A percentile compares a stretch with the other conserved stretches of the same genome.
phyloP scores from a whole-genome alignment of 805 yeast genomes.

The Candida ponderosae region DNA sequence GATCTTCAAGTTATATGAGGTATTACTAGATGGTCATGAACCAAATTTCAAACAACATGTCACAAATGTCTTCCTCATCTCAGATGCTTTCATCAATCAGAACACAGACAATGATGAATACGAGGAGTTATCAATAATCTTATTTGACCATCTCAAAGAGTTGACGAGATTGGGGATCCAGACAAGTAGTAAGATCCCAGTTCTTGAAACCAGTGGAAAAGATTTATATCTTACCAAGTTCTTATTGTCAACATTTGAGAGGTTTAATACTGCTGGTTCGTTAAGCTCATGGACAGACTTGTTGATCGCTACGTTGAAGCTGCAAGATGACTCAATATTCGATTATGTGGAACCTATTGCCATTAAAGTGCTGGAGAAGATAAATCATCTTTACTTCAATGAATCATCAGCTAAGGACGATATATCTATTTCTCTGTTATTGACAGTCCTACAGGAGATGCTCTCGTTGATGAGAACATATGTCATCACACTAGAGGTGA shows the following conservation, averaged over 20 bases:
- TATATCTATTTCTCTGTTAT: slow-evolving; percentile 34
- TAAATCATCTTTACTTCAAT: slow-evolving; percentile 10
- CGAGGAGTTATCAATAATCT: slow-evolving; percentile 14
- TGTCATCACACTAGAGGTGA: slow-evolving; percentile 45
- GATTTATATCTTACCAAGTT: slow-evolving; percentile 16
- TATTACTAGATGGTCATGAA: slow-evolving; percentile 52
- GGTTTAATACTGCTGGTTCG: slow-evolving; percentile 13
- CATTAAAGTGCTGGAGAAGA: slow-evolving; percentile 13
- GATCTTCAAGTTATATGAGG: slow-evolving; percentile 35
- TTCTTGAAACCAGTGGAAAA: slow-evolving; percentile 8
- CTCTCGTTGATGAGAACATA: slow-evolving; percentile 31
- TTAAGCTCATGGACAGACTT: slow-evolving; percentile 14
- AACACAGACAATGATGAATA: slow-evolving; percentile 5
- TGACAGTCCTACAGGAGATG: slow-evolving; percentile 60
- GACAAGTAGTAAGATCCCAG: slow-evolving; percentile 10
- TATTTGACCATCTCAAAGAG: slow-evolving; percentile 16
- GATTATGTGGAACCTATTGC: slow-evolving; percentile 16
- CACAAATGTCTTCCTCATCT: slow-evolving; percentile 29
- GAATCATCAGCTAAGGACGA: slow-evolving; percentile 26
- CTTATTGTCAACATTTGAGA: slow-evolving; percentile 13
- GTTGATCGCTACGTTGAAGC: slow-evolving; percentile 12
- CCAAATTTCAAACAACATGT: slow-evolving; percentile 39
- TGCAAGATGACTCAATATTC: slow-evolving; percentile 18
- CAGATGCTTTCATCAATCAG: slow-evolving; percentile 16
- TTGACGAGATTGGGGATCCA: slow-evolving; percentile 10